These are phyloP conservation scores for Coccomyxa sp. DNA, from an alignment of 139 green algal genomes.

Conservation along the genomic window DNA sequence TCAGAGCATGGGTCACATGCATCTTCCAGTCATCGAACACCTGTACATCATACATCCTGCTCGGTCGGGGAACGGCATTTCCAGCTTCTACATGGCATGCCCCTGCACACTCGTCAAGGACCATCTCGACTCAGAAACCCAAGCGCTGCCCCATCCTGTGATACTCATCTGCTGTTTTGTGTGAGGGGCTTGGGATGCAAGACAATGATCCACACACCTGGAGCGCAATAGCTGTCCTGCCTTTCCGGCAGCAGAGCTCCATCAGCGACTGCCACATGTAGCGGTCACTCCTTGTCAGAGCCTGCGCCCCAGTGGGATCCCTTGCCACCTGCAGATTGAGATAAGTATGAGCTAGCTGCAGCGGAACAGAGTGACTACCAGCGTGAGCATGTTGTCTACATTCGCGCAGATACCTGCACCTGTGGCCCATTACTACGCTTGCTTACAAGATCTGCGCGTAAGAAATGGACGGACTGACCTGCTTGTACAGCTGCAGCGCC, in stretches of 20 bases:
- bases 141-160: neutral
- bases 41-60: constrained; percentile 9
- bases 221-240: constrained; percentile 32
- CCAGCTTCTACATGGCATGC: neutral
- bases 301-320: constrained; percentile 5
- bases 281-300: constrained; percentile 15
- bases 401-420: too few relatives aligned
- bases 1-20: neutral
- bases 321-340: constrained; percentile 34
- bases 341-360: too few relatives aligned
- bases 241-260: constrained; percentile 31
- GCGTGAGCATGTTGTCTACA: too few relatives aligned
- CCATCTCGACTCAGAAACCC: neutral
- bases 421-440: neutral
- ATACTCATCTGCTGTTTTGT: too few relatives aligned
- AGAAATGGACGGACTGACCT: neutral
- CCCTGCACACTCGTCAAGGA: neutral
- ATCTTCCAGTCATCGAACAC: constrained; percentile 63
- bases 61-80: neutral
- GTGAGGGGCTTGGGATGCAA: too few relatives aligned
- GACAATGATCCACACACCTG: too few relatives aligned
- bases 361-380: too few relatives aligned
- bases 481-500: constrained; percentile 31
- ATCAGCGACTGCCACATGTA: constrained; percentile 51
- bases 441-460: neutral